These are phyloP conservation scores for Botrytis pseudocinerea DNA, from an alignment of 2,329 filamentous ascomycete genomes.

Conservation along the genomic window DNA sequence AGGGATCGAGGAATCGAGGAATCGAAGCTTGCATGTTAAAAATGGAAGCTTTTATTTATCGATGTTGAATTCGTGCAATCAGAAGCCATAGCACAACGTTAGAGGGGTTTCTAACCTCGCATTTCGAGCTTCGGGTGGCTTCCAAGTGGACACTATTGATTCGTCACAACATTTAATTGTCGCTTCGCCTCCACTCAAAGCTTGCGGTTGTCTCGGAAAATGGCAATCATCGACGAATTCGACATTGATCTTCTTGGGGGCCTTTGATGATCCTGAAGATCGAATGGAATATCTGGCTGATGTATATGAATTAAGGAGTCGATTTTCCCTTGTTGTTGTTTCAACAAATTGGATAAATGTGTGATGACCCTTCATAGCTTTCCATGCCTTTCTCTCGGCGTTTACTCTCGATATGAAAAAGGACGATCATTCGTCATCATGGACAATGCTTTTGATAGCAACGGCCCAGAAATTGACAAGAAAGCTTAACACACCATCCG, in stretches of 20 bases:
- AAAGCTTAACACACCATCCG: background rate
- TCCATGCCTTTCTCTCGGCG: background rate
- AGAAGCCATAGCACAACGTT: background rate
- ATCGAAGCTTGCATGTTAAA: background rate
- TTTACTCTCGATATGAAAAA: background rate
- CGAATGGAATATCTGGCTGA: background rate
- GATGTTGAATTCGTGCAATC: slow-evolving; percentile 18
- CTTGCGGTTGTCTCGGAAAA: background rate
- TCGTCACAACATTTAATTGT: background rate
- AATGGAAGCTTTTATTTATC: slow-evolving; percentile 8
- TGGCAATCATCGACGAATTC: slow-evolving; percentile 7
- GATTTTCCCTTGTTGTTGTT: background rate
- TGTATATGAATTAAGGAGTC: background rate
- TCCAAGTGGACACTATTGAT: slow-evolving; percentile 4
- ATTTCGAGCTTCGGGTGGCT: slow-evolving; percentile 23
- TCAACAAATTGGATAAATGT: background rate
- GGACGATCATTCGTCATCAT: slow-evolving; percentile 6
- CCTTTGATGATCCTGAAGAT: slow-evolving; percentile 13
- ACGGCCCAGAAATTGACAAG: background rate
- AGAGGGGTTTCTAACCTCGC: background rate
- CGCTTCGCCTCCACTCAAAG: slow-evolving; percentile 5
- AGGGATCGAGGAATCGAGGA: slow-evolving; percentile 11
- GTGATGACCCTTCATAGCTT: background rate
- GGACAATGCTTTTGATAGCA: background rate
- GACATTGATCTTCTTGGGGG: background rate